A percentile compares a stretch with the other conserved stretches of the same genome.
These are phyloP conservation scores for Pseudofabraea citricarpa DNA, from an alignment of 2,329 filamentous ascomycete genomes.

Conservation along the genomic window DNA sequence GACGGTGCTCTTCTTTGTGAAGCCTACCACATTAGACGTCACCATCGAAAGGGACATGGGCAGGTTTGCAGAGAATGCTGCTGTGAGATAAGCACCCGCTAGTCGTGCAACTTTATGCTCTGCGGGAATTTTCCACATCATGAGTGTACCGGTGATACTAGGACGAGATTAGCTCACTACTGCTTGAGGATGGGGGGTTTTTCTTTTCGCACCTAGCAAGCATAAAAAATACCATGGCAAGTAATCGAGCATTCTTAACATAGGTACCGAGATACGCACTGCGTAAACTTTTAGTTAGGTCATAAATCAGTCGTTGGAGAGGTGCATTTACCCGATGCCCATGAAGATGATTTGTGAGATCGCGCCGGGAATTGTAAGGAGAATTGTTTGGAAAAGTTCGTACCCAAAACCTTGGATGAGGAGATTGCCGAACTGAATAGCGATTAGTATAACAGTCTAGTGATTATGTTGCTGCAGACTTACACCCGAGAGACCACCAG, in stretches of 20 bases:
- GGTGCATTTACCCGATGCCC: not conserved
- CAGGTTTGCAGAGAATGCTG: not conserved
- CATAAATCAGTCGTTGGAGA: not conserved
- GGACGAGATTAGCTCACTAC: constrained; percentile 58
- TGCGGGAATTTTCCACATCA: not conserved
- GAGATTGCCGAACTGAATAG: constrained; percentile 32
- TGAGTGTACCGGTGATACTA: not conserved
- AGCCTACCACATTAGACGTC: constrained; percentile 61
- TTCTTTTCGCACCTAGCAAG: not conserved
- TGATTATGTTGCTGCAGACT: too few relatives aligned
- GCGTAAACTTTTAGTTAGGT: not conserved
- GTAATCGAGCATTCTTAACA: not conserved
- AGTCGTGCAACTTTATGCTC: not conserved
- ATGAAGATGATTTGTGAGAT: not conserved
- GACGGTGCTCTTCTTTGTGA: constrained; percentile 72
- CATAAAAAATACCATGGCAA: not conserved
- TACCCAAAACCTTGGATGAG: constrained; percentile 24
- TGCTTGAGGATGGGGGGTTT: constrained; percentile 31
- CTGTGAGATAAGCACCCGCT: not conserved
- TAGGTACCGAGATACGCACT: not conserved
- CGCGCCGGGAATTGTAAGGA: not conserved
- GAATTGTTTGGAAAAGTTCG: constrained; percentile 13
- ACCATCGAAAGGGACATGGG: constrained; percentile 36
- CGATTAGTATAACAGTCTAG: too few relatives aligned
- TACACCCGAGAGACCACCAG: constrained; percentile 28